Evolutionary conservation across 768 basidiomycete genomes (phyloP), one percentile per base, ranked within the genome.

Genomic region (Lyophyllum shimeji): DNA sequence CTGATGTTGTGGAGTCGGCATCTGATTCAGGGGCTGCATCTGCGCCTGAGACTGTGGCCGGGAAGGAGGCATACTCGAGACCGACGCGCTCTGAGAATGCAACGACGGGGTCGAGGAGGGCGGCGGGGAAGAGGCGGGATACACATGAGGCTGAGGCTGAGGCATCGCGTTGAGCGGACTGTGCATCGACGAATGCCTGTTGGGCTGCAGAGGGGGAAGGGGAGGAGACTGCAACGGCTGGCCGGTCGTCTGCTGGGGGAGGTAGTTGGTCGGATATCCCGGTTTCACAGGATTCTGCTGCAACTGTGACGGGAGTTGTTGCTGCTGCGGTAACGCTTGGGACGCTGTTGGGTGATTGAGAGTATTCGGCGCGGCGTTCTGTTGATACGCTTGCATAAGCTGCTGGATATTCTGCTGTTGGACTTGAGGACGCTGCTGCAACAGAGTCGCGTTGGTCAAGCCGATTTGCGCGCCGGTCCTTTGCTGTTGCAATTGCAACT

Each of bases 341-440:
- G n/a, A 20, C n/a, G 31, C 9, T 20, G 48, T 34, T 3, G 48
- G 48, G 27, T 50, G 34, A 34, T 21, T 23, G 43, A 31, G 29
- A 7, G 46, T 27, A 46, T 25, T 12, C 43, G 4, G 43, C 27
- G 29, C 21, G 9, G 43, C 46, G 15, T 29, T 46, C 39, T 55
- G 46, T 17, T 55, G 53, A 46, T 47, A 42, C 15, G 25, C 21
- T 11, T 47, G 45, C 13, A 48, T 25, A 20, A 37, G 20, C 25
- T 54, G 45, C 34, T 55, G 53, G 3, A 37, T 27, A 31, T 43
- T 29, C 33, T 39, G 52, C 6, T 57, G 49, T 37, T 57, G 55
- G 27, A 53, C 55, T 34, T 60, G 60, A 42, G 24, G 51, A 42
- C 49, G 60, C 25, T 61, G 62, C 46, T 55, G 52, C n/a, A 40